Evolutionary conservation across 2,329 filamentous ascomycete species (phyloP).

Genomic region (Sporothrix inflata): DNA sequence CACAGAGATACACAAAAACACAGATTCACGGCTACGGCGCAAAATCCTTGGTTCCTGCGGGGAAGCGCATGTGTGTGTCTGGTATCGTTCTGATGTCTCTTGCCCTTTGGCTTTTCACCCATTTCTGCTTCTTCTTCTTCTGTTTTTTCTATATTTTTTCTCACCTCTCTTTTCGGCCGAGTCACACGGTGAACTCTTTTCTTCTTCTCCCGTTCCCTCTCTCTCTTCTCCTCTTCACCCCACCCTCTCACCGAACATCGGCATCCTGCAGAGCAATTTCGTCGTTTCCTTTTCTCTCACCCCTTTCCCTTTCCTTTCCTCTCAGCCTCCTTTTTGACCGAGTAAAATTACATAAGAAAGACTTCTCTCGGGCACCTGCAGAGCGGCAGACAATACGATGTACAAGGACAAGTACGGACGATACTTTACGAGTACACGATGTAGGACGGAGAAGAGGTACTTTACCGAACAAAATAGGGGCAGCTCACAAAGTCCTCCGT

Average conservation of each 20-base stretch:
- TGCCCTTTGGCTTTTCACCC: not conserved
- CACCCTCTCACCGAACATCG: not conserved
- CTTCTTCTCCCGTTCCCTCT: not conserved
- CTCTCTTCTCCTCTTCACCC: not conserved
- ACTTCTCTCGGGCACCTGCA: not conserved
- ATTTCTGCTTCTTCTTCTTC: not conserved
- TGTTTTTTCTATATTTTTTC: too few relatives aligned
- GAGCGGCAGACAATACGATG: slow-evolving; percentile 12
- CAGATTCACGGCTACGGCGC: slow-evolving; percentile 19
- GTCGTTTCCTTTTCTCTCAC: not conserved
- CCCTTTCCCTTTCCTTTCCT: not conserved
- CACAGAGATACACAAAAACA: not conserved
- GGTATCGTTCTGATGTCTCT: not conserved
- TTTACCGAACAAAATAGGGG: not conserved
- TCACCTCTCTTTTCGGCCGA: slow-evolving; percentile 1
- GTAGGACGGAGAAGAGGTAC: not conserved
- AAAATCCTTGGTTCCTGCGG: slow-evolving; percentile 24
- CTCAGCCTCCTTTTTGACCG: not conserved
- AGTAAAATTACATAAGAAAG: not conserved
- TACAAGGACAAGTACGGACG: not conserved
- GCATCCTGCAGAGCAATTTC: not conserved
- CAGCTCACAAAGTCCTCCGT: not conserved
- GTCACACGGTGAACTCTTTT: not conserved
- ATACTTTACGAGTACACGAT: not conserved
- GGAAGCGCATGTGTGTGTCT: slow-evolving; percentile 1